Evolutionary conservation across 257 asterid genomes (phyloP), one percentile per base, ranked within the genome.

Genomic region (Nicotiana sylvestris): DNA sequence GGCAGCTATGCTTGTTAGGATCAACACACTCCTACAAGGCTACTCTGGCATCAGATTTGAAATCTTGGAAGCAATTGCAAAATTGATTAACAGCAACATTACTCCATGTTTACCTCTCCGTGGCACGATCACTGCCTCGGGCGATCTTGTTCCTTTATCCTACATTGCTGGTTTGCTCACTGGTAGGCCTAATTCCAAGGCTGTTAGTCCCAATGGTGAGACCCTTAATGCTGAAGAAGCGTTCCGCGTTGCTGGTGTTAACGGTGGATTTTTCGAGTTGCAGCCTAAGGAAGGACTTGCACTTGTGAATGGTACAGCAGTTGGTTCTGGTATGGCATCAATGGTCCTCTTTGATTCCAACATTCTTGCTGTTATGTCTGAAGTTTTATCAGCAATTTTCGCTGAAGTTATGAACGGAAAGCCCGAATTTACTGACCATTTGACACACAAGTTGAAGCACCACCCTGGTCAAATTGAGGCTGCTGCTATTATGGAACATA

Each of bases 401-500:
- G 91, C 92, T 35, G 92, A 89, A 83, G 92, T 89, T 43, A 89
- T 89, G 92, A 87, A 89, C 6, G 92, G 92, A 0, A 89, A 89
- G 80, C 91, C 91, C 0, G 91, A 89, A 27, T 89, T 89, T 37
- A 89, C 92, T 6, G 91, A 88, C 58, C 88, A 89, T 83, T 66
- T 88, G 87, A 88, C 91, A 7, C 92, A 89, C 65, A 89, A 89
- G 53, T 66, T 89, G 85, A 89, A 89, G 81, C 91, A 89, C 51
- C 92, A 89, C 5, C 92, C 91, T 9, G 92, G 91, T 1, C 92
- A 89, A 33, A 89, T 89, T 29, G 91, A 89, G 85, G 92, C 92
- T 12, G 92, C 92, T 5, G 91, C 92, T 2, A 88, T 89, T 76
- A 88, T 88, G 92, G 92, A 89, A 51, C 90, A 89, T 58, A 83